These are phyloP conservation scores for Astrephomene gubernaculifera DNA, from an alignment of 139 green algal genomes.

Conservation along the genomic window DNA sequence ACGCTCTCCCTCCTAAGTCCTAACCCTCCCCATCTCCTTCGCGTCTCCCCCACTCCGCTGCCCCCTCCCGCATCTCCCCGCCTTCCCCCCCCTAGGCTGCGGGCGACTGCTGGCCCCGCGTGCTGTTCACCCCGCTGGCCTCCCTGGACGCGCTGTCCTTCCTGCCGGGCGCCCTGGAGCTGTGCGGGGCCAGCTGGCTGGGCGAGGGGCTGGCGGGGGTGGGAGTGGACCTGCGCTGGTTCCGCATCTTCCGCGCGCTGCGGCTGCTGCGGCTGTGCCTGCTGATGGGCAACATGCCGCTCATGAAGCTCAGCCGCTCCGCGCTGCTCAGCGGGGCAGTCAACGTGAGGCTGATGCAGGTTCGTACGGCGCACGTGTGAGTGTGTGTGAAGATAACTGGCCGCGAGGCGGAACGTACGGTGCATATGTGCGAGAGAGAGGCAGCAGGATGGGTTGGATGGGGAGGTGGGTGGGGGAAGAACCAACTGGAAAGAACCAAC, in stretches of 20 bases:
- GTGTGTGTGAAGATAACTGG: no score
- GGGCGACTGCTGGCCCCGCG: constrained; percentile 3
- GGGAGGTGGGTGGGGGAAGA: no score
- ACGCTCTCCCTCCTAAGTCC: no score
- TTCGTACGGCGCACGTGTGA: no score
- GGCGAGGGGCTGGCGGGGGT: constrained; percentile 28
- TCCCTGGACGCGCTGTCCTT: constrained; percentile 84
- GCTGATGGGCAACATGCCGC: constrained; percentile 72
- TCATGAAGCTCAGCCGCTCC: constrained; percentile 72
- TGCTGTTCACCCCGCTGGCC: constrained; percentile 52
- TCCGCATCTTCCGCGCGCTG: constrained; percentile 80
- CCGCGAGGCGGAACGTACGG: no score
- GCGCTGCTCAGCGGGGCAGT: constrained; percentile 66
- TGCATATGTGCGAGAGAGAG: no score
- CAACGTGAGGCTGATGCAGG: constrained; percentile 74
- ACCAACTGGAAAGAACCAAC: no score
- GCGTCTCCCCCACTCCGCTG: not conserved
- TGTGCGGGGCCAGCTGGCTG: constrained; percentile 20
- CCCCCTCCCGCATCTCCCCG: constrained; percentile 26
- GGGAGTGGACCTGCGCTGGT: constrained; percentile 76
- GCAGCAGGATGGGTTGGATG: no score
- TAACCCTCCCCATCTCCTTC: no score
- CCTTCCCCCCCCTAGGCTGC: not conserved
- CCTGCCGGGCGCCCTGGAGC: constrained; percentile 73
- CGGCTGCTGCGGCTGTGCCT: constrained; percentile 80